A percentile compares a stretch with the other conserved stretches of the same genome.
These are phyloP conservation scores for Discostella pseudostelligera DNA, from an alignment of 108 stramenopile species.

Conservation along the genomic window DNA sequence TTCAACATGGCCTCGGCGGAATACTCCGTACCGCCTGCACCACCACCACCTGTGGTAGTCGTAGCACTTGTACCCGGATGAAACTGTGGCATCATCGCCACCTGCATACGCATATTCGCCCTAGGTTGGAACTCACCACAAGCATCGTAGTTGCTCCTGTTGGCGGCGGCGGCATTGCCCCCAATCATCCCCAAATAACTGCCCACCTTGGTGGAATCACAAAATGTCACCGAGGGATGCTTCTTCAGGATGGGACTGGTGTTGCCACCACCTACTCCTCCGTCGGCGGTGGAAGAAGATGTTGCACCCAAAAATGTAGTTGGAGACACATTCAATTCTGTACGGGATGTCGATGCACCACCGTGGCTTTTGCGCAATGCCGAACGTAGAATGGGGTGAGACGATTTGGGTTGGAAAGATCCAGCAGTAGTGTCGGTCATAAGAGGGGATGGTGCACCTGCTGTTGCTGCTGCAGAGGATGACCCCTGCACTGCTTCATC, in stretches of 20 bases:
- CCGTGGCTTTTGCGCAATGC: not conserved
- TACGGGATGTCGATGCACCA: no score
- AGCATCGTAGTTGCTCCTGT: not conserved
- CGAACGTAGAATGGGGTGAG: not conserved
- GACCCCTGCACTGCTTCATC: no score
- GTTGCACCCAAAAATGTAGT: not conserved
- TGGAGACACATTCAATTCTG: no score
- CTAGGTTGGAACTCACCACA: not conserved
- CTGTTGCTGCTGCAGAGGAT: no score
- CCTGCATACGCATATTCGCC: not conserved
- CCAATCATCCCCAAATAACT: not conserved
- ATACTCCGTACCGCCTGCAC: no score
- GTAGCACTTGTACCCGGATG: not conserved
- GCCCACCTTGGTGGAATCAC: conserved; percentile 17
- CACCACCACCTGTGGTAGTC: not conserved
- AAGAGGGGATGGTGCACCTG: no score
- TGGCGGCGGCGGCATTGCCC: not conserved
- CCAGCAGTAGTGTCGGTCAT: no score
- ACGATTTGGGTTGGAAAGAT: not conserved
- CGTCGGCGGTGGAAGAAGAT: not conserved
- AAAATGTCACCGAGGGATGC: conserved; percentile 30
- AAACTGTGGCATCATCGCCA: not conserved
- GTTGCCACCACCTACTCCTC: not conserved
- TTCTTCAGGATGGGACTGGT: conserved; percentile 8
- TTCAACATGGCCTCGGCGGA: no score